Evolutionary conservation across 2,329 filamentous ascomycete genomes (phyloP), one percentile per base, ranked within the genome.

Genomic region (Boeremia lycopersici): DNA sequence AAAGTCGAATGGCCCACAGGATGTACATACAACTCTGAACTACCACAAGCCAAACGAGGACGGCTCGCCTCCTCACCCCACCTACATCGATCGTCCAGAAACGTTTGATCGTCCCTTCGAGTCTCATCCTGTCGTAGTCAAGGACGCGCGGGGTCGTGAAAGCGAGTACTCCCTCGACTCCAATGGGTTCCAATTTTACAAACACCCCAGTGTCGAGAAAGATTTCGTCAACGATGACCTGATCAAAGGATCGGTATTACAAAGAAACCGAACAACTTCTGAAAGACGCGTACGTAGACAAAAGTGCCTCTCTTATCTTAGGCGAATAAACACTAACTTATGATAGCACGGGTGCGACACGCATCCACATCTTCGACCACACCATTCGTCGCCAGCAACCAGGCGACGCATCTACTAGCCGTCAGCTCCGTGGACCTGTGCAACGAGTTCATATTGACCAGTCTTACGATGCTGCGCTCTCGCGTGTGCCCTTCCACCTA

Each of bases 311-410:
- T n/a, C 5, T 35, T 11, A 8, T 7, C 12, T 7, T 7, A 15
- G 19, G 25, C 23, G 17, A n/a, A 2, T 6, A 8, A 17, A 13
- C 15, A 28, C 51, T 61, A 23, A 59, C 26, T 12, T 0, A 5
- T 1, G 1, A 4, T 36, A 85, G 83, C 28, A 87, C 84, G 13
- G 84, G 84, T 3, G 84, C 79, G 13, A 74, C 80, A 2, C 79
- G 80, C 19, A 71, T 86, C 60, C 80, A 84, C 75, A 84, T 87
- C 67, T 88, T 87, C 66, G 83, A 86, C 73, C 84, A 87, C 72
- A 86, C 83, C 6, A 83, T 88, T 63, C 80, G 80, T n/a, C 78
- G 80, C 40, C 67, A 70, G 29, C n/a, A 61, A 7, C 61, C 68
- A 4, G 57, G 57, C 12, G 56, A 53, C 10, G 33, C 15, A 10